These are phyloP conservation scores for Phylloporus sp. DNA, from an alignment of 768 basidiomycete genomes.

Conservation along the genomic window DNA sequence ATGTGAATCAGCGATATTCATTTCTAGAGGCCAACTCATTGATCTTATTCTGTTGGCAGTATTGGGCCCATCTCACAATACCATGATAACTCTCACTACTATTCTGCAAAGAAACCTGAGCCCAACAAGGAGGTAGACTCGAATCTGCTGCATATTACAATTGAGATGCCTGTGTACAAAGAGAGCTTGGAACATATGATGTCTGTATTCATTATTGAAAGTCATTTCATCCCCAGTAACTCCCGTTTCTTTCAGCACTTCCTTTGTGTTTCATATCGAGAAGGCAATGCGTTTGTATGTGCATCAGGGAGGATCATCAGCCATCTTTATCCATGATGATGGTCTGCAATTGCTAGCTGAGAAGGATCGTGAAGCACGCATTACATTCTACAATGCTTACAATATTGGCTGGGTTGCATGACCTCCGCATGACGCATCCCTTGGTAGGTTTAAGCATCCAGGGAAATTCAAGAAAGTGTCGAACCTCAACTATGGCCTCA, in stretches of 20 bases:
- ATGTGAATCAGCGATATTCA: slow-evolving; percentile 42
- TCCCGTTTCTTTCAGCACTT: slow-evolving; percentile 42
- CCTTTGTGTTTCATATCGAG: slow-evolving; percentile 65
- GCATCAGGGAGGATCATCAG: slow-evolving; percentile 56
- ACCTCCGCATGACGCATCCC: slow-evolving; percentile 37
- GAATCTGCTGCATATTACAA: slow-evolving; percentile 67
- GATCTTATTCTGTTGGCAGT: slow-evolving; percentile 31
- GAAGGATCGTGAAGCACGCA: slow-evolving; percentile 45
- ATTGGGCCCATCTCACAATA: slow-evolving; percentile 83
- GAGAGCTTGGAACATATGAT: slow-evolving; percentile 79
- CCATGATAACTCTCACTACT: slow-evolving; percentile 81
- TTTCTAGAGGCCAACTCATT: background rate
- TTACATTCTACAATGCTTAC: slow-evolving; percentile 53
- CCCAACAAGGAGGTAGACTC: slow-evolving; percentile 61
- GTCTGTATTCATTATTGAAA: slow-evolving; percentile 39
- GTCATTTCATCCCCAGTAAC: background rate
- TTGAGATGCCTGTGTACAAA: slow-evolving; percentile 88
- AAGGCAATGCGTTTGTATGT: slow-evolving; percentile 62
- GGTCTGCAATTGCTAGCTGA: slow-evolving; percentile 50
- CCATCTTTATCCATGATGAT: slow-evolving; percentile 60
- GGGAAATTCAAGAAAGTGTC: slow-evolving; percentile 94
- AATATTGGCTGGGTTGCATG: slow-evolving; percentile 61
- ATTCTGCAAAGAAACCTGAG: slow-evolving; percentile 63
- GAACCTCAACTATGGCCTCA: slow-evolving; percentile 81
- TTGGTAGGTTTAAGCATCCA: slow-evolving; percentile 35